A percentile compares a stretch with the other conserved stretches of the same genome.
phyloP scores from a whole-genome alignment of 176 grass and related monocot genomes.

The Aegilops bicornis region DNA sequence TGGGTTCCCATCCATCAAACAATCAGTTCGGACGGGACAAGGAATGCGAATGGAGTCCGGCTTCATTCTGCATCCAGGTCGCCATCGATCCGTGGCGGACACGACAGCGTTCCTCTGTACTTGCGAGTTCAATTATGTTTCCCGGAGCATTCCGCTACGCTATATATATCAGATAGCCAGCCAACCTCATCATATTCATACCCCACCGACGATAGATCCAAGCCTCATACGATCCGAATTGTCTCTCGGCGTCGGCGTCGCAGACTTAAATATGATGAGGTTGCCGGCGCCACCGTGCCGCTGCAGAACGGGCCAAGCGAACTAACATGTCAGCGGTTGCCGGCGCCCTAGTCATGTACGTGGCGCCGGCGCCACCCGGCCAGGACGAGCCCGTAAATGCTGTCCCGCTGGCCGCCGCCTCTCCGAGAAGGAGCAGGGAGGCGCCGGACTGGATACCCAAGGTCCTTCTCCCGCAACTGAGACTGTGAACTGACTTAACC shows the following conservation, averaged over 20 bases:
- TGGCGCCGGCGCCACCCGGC: neutral
- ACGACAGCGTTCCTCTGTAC: neutral
- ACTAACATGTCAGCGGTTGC: neutral
- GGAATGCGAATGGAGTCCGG: neutral
- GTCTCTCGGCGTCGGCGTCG: no score
- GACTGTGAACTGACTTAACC: neutral
- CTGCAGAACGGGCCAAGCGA: neutral
- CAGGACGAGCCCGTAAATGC: neutral
- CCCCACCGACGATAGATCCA: no score
- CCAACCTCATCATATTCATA: no score
- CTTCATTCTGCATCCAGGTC: neutral
- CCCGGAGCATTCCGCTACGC: no score
- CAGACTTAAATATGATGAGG: no score
- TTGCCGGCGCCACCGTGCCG: no score
- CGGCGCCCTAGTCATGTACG: neutral
- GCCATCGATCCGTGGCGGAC: neutral
- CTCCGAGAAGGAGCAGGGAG: neutral
- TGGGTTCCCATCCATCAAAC: no score
- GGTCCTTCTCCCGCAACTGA: neutral
- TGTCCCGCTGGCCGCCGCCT: neutral
- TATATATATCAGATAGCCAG: no score
- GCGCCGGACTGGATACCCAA: constrained; percentile 9
- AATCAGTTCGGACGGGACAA: neutral
- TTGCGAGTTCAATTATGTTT: no score
- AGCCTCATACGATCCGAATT: no score